Percentiles rank a stretch among this genome's conserved stretches.
Evolutionary conservation across 768 basidiomycete species (phyloP).

Genomic region (Gymnopilus dilepis): DNA sequence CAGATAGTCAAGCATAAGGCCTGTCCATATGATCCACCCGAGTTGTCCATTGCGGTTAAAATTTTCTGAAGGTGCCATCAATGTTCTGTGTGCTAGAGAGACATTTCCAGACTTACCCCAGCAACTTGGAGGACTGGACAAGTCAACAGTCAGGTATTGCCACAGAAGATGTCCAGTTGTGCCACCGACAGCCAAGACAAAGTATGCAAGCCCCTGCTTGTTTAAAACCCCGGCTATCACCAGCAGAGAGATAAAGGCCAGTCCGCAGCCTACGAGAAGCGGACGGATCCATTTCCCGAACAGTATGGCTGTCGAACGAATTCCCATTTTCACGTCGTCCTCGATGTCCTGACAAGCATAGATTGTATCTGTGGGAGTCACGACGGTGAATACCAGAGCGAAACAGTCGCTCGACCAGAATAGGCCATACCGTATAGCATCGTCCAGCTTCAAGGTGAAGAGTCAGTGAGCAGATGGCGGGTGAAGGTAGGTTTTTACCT

Average conservation of each 20-base stretch:
- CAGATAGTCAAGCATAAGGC: slow-evolving; percentile 45
- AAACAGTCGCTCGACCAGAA: neutral
- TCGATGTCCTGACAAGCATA: slow-evolving; percentile 82
- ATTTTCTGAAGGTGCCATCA: slow-evolving; percentile 37
- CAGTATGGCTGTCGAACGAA: slow-evolving; percentile 77
- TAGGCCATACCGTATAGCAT: slow-evolving; percentile 48
- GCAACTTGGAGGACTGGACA: slow-evolving; percentile 50
- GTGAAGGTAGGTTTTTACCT: slow-evolving; percentile 42
- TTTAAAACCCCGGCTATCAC: slow-evolving; percentile 59
- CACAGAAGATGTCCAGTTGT: slow-evolving; percentile 48
- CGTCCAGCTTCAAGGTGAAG: slow-evolving; percentile 43
- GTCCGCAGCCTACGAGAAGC: slow-evolving; percentile 57
- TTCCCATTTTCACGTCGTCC: slow-evolving; percentile 75
- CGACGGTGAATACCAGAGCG: neutral
- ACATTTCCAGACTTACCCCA: slow-evolving; percentile 40
- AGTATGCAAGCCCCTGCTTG: slow-evolving; percentile 53
- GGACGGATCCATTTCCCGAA: slow-evolving; percentile 66
- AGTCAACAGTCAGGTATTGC: slow-evolving; percentile 51
- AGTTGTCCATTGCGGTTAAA: slow-evolving; percentile 53
- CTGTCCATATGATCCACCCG: slow-evolving; percentile 53
- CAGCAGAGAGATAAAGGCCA: slow-evolving; percentile 57
- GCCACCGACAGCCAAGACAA: slow-evolving; percentile 50
- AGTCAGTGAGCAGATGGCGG: neutral
- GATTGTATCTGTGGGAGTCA: slow-evolving; percentile 52
- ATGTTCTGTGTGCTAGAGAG: too few species aligned